Conservation (phyloP, 495 filamentous ascomycete genomes). For the Penicillium goetzii region DNA sequence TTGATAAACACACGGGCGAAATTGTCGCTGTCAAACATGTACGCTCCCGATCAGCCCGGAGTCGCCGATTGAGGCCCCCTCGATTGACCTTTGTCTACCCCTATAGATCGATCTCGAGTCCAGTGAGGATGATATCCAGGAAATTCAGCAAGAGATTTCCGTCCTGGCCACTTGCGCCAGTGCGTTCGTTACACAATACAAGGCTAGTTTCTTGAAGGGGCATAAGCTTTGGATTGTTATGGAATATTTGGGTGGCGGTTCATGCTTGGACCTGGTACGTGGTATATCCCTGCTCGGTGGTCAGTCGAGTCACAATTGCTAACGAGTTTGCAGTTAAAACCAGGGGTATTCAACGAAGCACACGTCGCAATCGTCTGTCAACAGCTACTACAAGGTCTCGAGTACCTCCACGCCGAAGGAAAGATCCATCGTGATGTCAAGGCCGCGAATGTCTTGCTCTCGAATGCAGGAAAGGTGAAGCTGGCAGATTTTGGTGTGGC, state of each 20-base stretch:
- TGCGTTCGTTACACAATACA: slow-evolving; percentile 93
- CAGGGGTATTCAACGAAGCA: slow-evolving; percentile 84
- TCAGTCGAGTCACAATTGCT: slow-evolving; percentile 20
- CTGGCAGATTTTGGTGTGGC: slow-evolving; percentile 98
- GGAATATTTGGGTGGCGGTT: slow-evolving; percentile 94
- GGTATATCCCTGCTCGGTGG: slow-evolving; percentile 7
- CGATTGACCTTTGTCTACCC: slow-evolving; percentile 29
- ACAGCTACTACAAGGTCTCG: slow-evolving; percentile 84
- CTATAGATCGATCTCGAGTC: slow-evolving; percentile 96
- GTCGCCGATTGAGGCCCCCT: slow-evolving; percentile 22
- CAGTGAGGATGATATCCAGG: slow-evolving; percentile 95
- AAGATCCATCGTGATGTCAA: slow-evolving; percentile 99
- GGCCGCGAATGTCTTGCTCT: slow-evolving; percentile 89
- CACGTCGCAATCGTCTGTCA: slow-evolving; percentile 95
- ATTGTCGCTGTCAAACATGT: slow-evolving; percentile 93
- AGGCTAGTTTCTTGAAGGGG: slow-evolving; percentile 89
- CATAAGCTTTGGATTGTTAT: slow-evolving; percentile 99
- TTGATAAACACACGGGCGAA: slow-evolving; percentile 82
- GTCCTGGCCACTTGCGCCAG: slow-evolving; percentile 93
- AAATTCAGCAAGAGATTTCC: slow-evolving; percentile 97
- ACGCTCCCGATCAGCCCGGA: slow-evolving; percentile 35
- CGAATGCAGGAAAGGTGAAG: slow-evolving; percentile 89
- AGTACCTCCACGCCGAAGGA: slow-evolving; percentile 91
- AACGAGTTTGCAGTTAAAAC: slow-evolving; percentile 69
- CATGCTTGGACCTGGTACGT: slow-evolving; percentile 84